These are phyloP conservation scores for Phyllosticta paracitricarpa DNA, from an alignment of 2,329 filamentous ascomycete genomes.

Conservation along the genomic window DNA sequence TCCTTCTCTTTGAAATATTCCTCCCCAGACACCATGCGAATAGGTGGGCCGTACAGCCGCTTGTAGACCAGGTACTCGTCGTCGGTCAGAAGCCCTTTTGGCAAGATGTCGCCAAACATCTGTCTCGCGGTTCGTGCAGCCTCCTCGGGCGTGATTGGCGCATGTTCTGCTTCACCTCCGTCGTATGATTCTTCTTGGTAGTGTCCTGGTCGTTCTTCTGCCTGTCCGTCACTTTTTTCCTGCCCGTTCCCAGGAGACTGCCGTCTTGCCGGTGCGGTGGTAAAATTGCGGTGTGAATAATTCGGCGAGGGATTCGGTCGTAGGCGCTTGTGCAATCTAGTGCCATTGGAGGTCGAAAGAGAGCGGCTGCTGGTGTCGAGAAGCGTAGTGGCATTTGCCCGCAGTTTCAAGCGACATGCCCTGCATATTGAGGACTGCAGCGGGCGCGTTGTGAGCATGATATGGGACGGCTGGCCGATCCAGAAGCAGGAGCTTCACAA, in stretches of 20 bases:
- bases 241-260: not conserved
- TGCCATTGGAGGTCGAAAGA: not conserved
- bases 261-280: not conserved
- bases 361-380: slow-evolving; percentile 1
- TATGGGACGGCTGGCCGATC: not conserved
- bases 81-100: slow-evolving; percentile 56
- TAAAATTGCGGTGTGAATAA: not conserved
- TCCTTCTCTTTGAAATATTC: slow-evolving; percentile 16
- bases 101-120: slow-evolving; percentile 66
- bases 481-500: not conserved
- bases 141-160: slow-evolving; percentile 42
- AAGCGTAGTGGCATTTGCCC: not conserved
- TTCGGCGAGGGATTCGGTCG: not conserved
- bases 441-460: slow-evolving; percentile 4
- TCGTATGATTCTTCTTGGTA: not conserved
- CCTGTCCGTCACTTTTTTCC: not conserved
- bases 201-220: not conserved
- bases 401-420: slow-evolving; percentile 4
- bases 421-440: slow-evolving; percentile 6
- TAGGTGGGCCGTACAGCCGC: slow-evolving; percentile 67
- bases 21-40: slow-evolving; percentile 51
- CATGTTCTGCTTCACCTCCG: not conserved
- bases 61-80: slow-evolving; percentile 69
- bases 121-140: slow-evolving; percentile 63
- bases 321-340: not conserved